Evolutionary conservation across 352 stramenopile species (phyloP), one percentile per base, ranked within the genome.

Genomic region (Blastocystis sp.): DNA sequence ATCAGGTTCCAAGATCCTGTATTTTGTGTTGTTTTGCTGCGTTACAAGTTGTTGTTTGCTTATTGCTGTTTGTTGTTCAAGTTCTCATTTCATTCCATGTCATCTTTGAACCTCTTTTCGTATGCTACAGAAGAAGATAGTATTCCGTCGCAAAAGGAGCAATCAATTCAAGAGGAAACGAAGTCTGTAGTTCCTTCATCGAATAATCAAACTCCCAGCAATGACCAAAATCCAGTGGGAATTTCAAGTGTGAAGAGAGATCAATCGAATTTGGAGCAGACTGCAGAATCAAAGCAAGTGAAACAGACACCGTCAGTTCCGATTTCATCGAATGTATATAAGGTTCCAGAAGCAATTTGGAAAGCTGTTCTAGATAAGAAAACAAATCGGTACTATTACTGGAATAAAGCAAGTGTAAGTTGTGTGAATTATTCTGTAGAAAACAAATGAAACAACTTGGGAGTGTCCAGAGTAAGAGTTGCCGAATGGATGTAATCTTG

Each of bases 361-460:
- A 37, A 43, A 14, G 51, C 51, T 19, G 43, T 80, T 29, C 43
- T 63, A 11, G 69, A 80, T 42, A 21, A 32, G 14, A 61, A 59
- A 27, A 59, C 69, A 63, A 54, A 54, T 39, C 24, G 52, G 0
- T 80, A 80, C n/a, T 80, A 80, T 63, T 80, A 80, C 11, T 80
- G 69, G 69, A 80, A 80, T 39, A 59, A 61, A 39, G 69, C 59
- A 35, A 3, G 11, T 14, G 11, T 39, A n/a, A 21, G 6, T 21
- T 27, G 61, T 29, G 35, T 3, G 6, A n/a, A 4, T 4, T 80
- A 19, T 65, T 27, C 21, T 27, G 7, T 80, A 80, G 69, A 19
- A 63, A 37, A 80, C 69, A 59, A 80, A 80, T 39, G 37, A 46
- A 42, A 63, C 69, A 16, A 59, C 69, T 19, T 80, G 69, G 69